Evolutionary conservation across 495 filamentous ascomycete species (phyloP), one percentile per base, ranked within the genome.

Genomic region (Amorphotheca resinae): DNA sequence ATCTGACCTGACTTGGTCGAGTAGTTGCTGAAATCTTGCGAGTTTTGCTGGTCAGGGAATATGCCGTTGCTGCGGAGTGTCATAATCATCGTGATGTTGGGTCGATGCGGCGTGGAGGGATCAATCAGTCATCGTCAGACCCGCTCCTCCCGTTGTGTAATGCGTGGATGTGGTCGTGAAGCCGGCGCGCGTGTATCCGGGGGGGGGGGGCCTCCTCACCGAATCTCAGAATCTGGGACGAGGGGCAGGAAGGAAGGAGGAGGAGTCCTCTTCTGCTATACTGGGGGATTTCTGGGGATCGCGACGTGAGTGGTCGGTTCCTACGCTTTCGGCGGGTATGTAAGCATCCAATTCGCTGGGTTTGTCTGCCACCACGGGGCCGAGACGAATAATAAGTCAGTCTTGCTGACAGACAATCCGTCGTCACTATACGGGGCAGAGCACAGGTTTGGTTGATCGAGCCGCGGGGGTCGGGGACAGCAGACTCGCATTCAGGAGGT

Each of bases 61-160:
- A 55, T 50, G 52, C 48, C 52, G 52, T 51, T 51, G 35, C 32
- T 48, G 23, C 52, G 41, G 22, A 51, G 38, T 41, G 52, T 55
- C 52, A 55, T 51, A 32, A 55, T 45, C 52, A 55, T 55, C 45
- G 46, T 55, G 48, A 51, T 17, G 44, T 34, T 42, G 12, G 38
- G n/a, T 5, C 5, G 25, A 35, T 28, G 22, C 9, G 23, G 28
- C n/a, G 11, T 3, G 6, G 26, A 30, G 6, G 26, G 22, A 22
- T 50, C 46, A 54, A 45, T 50, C 49, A 42, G 49, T 53, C 30
- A 17, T 44, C 51, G 32, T 15, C 15, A 36, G 38, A 42, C 32
- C 31, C 14, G 5, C 42, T 38, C 12, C 38, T 42, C 17, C 15
- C 46, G 40, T 48, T 44, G 33, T 39, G 17, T 33, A 3, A 5